Percentiles rank a stretch among this genome's conserved stretches.
Conservation (phyloP, 2,329 filamentous ascomycete genomes). For the Stromatinia cepivora region DNA sequence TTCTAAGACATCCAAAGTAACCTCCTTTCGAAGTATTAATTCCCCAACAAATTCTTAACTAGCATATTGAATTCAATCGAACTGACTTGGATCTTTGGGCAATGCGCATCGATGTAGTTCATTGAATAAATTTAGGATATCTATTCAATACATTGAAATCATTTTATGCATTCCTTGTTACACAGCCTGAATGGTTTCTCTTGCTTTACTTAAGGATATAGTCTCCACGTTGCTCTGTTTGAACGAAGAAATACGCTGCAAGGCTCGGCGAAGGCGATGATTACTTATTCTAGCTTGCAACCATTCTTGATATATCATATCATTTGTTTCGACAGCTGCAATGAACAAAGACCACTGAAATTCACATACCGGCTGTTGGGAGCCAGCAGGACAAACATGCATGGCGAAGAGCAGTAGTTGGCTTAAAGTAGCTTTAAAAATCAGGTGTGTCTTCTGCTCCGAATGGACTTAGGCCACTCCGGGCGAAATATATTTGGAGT, state of each 20-base stretch:
- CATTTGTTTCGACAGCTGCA: conserved; percentile 27
- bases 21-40: too few relatives aligned
- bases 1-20: too few relatives aligned
- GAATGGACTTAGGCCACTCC: conserved; percentile 5
- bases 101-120: neutral
- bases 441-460: neutral
- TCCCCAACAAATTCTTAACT: too few relatives aligned
- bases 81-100: too few relatives aligned
- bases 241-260: conserved; percentile 1
- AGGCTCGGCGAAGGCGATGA: neutral
- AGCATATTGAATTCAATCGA: too few relatives aligned
- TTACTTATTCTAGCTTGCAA: conserved; percentile 9
- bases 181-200: neutral
- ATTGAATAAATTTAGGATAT: neutral
- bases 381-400: conserved; percentile 16
- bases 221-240: neutral
- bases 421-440: neutral
- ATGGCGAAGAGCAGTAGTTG: conserved; percentile 21
- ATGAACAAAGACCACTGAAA: conserved; percentile 31
- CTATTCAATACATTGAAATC: too few relatives aligned
- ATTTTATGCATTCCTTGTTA: neutral
- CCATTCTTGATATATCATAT: conserved; percentile 30
- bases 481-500: conserved; percentile 20
- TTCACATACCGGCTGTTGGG: conserved; percentile 24
- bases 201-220: neutral